Evolutionary conservation across 2,329 filamentous ascomycete species (phyloP).

Genomic region (Fusarium brevicatenulatum): DNA sequence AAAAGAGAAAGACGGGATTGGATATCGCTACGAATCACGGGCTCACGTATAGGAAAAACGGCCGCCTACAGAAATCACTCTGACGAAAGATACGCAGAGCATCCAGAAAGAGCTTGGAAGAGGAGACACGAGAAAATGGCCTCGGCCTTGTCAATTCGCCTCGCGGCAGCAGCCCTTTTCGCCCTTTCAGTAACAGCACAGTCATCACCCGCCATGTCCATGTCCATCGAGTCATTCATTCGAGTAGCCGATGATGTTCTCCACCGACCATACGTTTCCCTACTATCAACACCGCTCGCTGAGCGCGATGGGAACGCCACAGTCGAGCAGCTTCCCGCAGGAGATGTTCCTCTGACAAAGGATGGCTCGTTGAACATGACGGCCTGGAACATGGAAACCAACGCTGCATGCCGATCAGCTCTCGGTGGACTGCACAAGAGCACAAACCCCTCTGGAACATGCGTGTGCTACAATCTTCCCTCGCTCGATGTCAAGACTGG

Average conservation of each 20-base stretch:
- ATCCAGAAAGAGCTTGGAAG: slow-evolving; percentile 7
- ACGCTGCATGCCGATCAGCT: slow-evolving; percentile 66
- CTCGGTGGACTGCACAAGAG: slow-evolving; percentile 66
- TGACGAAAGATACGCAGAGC: slow-evolving; percentile 7
- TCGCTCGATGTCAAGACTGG: slow-evolving; percentile 74
- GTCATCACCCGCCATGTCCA: slow-evolving; percentile 6
- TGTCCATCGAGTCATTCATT: slow-evolving; percentile 29
- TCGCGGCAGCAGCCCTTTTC: slow-evolving; percentile 33
- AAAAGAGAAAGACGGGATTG: background rate
- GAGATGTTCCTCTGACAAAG: slow-evolving; percentile 50
- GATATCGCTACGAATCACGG: slow-evolving; percentile 2
- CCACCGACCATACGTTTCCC: slow-evolving; percentile 43
- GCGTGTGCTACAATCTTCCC: slow-evolving; percentile 84
- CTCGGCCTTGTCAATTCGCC: slow-evolving; percentile 31
- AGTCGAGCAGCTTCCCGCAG: slow-evolving; percentile 26
- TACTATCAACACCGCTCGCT: slow-evolving; percentile 30
- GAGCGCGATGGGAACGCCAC: slow-evolving; percentile 28
- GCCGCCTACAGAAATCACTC: slow-evolving; percentile 1
- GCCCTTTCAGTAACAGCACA: slow-evolving; percentile 35
- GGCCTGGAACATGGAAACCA: slow-evolving; percentile 66
- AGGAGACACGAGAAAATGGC: slow-evolving; percentile 28
- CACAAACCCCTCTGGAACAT: slow-evolving; percentile 79
- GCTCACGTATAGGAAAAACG: slow-evolving; percentile 2
- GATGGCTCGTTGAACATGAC: slow-evolving; percentile 63
- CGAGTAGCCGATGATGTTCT: slow-evolving; percentile 47